Base-by-base conservation (phyloP, 1,139 yeast genomes). In the Pneumocystis carinii region DNA sequence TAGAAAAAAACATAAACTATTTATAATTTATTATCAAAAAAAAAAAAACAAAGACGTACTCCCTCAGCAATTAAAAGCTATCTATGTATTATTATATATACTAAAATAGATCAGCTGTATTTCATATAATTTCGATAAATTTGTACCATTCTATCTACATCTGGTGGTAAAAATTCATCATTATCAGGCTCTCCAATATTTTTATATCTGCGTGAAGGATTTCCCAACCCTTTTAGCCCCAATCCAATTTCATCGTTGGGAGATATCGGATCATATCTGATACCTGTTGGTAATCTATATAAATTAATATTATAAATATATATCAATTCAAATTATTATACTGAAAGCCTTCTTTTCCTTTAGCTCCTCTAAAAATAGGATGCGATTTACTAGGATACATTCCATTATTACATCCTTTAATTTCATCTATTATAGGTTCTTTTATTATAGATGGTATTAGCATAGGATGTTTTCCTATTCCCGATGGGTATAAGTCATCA, bases 161-260 rank as follows among this genome's bases (percentile, higher is more conserved):
- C 55, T 3, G 55, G 55, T 7, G 55, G 55, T 14, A 48, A 7
- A 48, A 48, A 48, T 10, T 48, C 55, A 48, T 48, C 55, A 48
- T 48, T 48, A 48, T 48, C 55, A 19, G 55, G 55, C 10, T 48
- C 55, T 0, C 55, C 55, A 10, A 15, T 2, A 24, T 48, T 48
- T 48, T 32, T 24, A 24, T 1, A 48, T 14, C 3, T 48, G 14
- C 35, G 35, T 32, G n/a, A 48, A 48, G 55, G n/a, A 10, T 24
- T 48, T 2, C n/a, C 27, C 7, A 48, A 24, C 24, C 24, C 2
- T 24, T n/a, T n/a, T 3, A 29, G 55, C 4, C 32, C 32, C 6
- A 48, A 12, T 24, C 77, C 39, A 73, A 81, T 1, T 67, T 60
- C 17, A 61, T 64, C 66, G 3, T 65, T 62, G 10, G 66, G 66